Evolutionary conservation across 371 early-diverging fungal genomes (phyloP), one percentile per base, ranked within the genome.

Genomic region (Choanephora cucurbitarum): DNA sequence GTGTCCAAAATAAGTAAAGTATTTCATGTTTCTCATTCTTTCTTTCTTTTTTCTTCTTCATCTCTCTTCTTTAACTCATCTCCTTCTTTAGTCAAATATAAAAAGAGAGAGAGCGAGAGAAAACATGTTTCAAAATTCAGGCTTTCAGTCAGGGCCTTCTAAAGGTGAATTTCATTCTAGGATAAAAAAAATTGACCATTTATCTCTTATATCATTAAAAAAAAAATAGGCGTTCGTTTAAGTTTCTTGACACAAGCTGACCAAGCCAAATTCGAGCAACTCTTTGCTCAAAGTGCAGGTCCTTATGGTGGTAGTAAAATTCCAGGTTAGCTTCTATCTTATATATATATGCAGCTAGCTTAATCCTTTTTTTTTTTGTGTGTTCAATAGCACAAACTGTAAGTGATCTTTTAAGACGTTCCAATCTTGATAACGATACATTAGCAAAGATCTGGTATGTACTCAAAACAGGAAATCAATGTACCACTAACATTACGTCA

Each of bases 381-480:
- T 2, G 7, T 46, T 22, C 2, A 13, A 44, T 58, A 79, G 80
- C 80, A 32, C 53, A 61, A 31, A 70, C 66, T 31, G 77, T 69
- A 2, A 65, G 73, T 43, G 77, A 76, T 11, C 60, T 79, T 44
- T 52, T 79, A 5, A 61, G 59, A 33, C 62, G 72, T 14, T 76
- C 75, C 8, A 66, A 69, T 19, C 66, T 79, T 13, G 75, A 73
- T 53, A 74, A 72, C 64, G 71, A 79, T 7, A 65, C 76, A 5
- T 65, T 79, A 49, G 80, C 75, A 24, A 76, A 72, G 54, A 72
- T 79, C 45, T 79, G 80, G 80, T 79, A 76, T 37, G 37, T 11
- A 13, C 10, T 37, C 14, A 46, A 14, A 17, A 2, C 9, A 17
- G 3, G 43, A 14, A 43, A 19, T 43, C 10, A 17, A 43, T 43